Evolutionary conservation across 139 green algal genomes (phyloP).

Genomic region (Chara braunii): DNA sequence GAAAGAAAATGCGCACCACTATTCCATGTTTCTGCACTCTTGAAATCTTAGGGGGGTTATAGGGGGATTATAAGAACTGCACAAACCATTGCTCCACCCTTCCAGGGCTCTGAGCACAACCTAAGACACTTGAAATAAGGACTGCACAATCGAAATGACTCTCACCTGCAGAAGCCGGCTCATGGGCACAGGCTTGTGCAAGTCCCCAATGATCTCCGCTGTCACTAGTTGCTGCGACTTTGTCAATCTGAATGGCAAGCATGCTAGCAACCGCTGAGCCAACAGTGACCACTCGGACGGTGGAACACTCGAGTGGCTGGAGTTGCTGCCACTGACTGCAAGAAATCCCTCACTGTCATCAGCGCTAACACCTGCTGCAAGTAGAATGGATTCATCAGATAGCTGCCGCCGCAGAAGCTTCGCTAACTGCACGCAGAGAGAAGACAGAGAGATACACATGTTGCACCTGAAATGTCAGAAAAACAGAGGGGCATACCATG

Average conservation of each 20-base stretch:
- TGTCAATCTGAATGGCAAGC: conserved; percentile 52
- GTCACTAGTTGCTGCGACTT: conserved; percentile 38
- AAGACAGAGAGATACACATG: neutral
- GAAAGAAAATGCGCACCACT: too few species aligned
- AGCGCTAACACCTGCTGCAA: neutral
- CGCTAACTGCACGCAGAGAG: neutral
- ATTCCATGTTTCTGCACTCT: too few species aligned
- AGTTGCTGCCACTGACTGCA: neutral
- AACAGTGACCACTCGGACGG: neutral
- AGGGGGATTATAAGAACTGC: too few species aligned
- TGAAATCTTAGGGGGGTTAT: too few species aligned
- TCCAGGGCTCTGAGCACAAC: too few species aligned
- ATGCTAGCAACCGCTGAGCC: neutral
- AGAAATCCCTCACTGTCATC: neutral
- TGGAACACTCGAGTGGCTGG: too few species aligned
- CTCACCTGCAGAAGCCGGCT: conserved; percentile 68
- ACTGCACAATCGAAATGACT: neutral
- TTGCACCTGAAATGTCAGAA: neutral
- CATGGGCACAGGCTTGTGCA: conserved; percentile 57
- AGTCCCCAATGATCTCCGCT: conserved; percentile 53
- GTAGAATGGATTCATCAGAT: neutral
- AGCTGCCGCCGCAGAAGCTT: neutral
- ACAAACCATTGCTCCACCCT: too few species aligned
- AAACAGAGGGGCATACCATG: too few species aligned
- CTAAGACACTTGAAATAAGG: neutral